Conservation (phyloP, 257 asterid species). For the Solanum piurae region DNA sequence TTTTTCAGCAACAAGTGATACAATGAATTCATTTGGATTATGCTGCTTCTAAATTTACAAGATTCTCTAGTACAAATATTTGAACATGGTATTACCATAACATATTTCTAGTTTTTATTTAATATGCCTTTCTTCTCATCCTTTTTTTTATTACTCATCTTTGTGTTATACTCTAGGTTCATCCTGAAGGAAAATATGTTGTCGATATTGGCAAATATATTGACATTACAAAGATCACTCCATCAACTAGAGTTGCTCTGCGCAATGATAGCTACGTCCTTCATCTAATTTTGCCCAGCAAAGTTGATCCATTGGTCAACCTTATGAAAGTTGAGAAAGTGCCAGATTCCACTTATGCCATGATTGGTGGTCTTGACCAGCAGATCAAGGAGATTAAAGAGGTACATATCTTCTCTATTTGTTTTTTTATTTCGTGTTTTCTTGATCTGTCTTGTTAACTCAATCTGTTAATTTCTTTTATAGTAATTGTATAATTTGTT, state of each 20-base stretch:
- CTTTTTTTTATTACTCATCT: not conserved
- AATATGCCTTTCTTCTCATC: not conserved
- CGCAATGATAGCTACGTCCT: constrained; percentile 94
- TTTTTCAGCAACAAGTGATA: not conserved
- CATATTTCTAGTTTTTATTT: not conserved
- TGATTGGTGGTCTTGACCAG: constrained; percentile 99
- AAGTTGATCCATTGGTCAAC: constrained; percentile 90
- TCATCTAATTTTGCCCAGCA: constrained; percentile 84
- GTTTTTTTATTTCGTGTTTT: not conserved
- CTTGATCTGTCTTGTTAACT: not conserved
- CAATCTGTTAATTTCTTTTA: not conserved
- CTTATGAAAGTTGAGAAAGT: constrained; percentile 98
- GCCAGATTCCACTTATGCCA: constrained; percentile 94
- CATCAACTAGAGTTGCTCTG: constrained; percentile 91
- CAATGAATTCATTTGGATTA: not conserved
- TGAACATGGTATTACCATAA: not conserved
- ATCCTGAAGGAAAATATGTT: constrained; percentile 84
- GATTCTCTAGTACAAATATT: not conserved
- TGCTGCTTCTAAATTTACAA: not conserved
- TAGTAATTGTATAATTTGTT: constrained; percentile 1
- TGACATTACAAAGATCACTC: constrained; percentile 85
- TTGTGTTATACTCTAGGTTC: constrained; percentile 39
- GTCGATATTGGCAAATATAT: constrained; percentile 89
- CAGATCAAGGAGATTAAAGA: constrained; percentile 95
- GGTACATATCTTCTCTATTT: constrained; percentile 24